phyloP scores from a whole-genome alignment of 768 basidiomycete genomes.

The Leccinum barrowsii region DNA sequence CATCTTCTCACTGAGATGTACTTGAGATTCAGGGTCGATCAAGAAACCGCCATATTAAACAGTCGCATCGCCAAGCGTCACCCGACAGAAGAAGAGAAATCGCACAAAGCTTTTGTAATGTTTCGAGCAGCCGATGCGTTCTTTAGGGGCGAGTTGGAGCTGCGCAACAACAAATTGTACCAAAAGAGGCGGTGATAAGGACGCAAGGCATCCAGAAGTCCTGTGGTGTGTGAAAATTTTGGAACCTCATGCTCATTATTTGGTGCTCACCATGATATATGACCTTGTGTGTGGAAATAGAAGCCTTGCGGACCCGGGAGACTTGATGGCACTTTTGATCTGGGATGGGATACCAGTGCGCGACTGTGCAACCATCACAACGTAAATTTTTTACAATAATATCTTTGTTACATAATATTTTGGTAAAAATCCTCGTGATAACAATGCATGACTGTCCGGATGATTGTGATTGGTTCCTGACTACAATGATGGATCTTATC shows the following conservation, averaged over 20 bases:
- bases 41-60: neutral
- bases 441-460: neutral
- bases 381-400: too few relatives aligned
- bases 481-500: constrained; percentile 10
- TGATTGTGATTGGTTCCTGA: neutral
- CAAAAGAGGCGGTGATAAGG: neutral
- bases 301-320: neutral
- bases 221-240: neutral
- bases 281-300: neutral
- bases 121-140: neutral
- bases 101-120: too few relatives aligned
- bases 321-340: neutral
- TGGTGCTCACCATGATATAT: neutral
- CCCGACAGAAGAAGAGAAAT: neutral
- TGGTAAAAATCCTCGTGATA: neutral
- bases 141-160: neutral
- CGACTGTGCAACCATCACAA: neutral
- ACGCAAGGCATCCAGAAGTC: neutral
- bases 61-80: neutral
- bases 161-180: neutral
- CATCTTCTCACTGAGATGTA: neutral
- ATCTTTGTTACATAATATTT: neutral
- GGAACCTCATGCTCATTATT: neutral
- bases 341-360: neutral
- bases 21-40: neutral